Conservation (phyloP, 2,329 filamentous ascomycete genomes). For the Fusarium hainanense region DNA sequence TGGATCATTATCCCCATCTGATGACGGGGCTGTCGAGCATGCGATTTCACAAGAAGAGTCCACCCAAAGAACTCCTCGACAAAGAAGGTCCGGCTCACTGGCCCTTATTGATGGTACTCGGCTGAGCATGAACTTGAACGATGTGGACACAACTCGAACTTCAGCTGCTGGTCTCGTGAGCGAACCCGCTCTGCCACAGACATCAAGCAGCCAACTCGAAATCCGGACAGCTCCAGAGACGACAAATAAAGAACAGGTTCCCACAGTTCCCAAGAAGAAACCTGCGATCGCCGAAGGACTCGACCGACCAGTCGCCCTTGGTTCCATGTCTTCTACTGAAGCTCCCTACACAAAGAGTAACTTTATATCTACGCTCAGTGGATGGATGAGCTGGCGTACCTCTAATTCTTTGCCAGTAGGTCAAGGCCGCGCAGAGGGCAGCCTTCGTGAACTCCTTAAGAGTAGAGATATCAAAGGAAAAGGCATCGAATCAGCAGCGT, state of each 20-base stretch:
- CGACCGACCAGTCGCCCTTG: slow-evolving; percentile 45
- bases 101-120: slow-evolving; percentile 54
- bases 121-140: slow-evolving; percentile 46
- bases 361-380: slow-evolving; percentile 55
- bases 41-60: slow-evolving; percentile 30
- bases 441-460: slow-evolving; percentile 64
- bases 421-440: slow-evolving; percentile 65
- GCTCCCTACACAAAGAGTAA: slow-evolving; percentile 42
- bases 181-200: slow-evolving; percentile 67
- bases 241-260: slow-evolving; percentile 37
- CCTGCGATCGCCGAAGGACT: slow-evolving; percentile 36
- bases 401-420: slow-evolving; percentile 38
- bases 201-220: slow-evolving; percentile 63
- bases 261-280: slow-evolving; percentile 28
- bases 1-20: slow-evolving; percentile 49
- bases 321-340: slow-evolving; percentile 44
- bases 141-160: slow-evolving; percentile 47
- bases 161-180: slow-evolving; percentile 61
- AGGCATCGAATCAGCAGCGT: slow-evolving; percentile 41
- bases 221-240: slow-evolving; percentile 54
- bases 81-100: slow-evolving; percentile 49
- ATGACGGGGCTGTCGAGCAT: slow-evolving; percentile 46
- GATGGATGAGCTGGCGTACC: slow-evolving; percentile 60
- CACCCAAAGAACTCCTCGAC: slow-evolving; percentile 36
- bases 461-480: slow-evolving; percentile 52